These are phyloP conservation scores for Arthrobotrys conoides DNA, from an alignment of 2,329 filamentous ascomycete genomes.

Conservation along the genomic window DNA sequence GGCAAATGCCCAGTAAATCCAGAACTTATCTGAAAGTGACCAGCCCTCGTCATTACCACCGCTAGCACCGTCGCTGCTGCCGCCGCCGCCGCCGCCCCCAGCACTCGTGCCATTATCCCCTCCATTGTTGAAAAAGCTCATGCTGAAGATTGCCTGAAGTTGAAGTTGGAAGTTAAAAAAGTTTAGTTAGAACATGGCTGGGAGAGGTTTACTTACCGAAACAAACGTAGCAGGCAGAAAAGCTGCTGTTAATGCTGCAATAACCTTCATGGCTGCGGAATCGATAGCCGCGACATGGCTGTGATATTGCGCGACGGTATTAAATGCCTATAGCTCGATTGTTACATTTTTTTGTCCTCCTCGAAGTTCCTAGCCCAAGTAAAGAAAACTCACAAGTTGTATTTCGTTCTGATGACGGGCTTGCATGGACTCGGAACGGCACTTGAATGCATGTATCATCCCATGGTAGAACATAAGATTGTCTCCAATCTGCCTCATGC, in stretches of 20 bases:
- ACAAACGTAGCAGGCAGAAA: conserved; percentile 56
- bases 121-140: conserved; percentile 58
- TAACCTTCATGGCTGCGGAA: conserved; percentile 43
- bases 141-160: conserved; percentile 52
- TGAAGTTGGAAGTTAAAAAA: neutral
- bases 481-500: conserved; percentile 49
- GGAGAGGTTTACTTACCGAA: conserved; percentile 28
- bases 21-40: conserved; percentile 43
- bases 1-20: conserved; percentile 56
- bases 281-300: conserved; percentile 37
- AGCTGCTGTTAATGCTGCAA: conserved; percentile 43
- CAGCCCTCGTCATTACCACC: conserved; percentile 28
- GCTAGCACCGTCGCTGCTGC: no score
- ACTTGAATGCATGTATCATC: conserved; percentile 54
- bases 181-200: neutral
- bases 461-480: conserved; percentile 50
- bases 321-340: conserved; percentile 29
- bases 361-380: neutral
- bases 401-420: conserved; percentile 53
- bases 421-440: conserved; percentile 53
- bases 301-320: conserved; percentile 53
- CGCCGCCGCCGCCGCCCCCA: neutral
- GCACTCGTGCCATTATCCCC: conserved; percentile 10
- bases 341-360: neutral
- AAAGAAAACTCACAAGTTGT: conserved; percentile 8